A percentile compares a stretch with the other conserved stretches of the same genome.
These are phyloP conservation scores for Xylaria acuta DNA, from an alignment of 495 filamentous ascomycete species.

Conservation along the genomic window DNA sequence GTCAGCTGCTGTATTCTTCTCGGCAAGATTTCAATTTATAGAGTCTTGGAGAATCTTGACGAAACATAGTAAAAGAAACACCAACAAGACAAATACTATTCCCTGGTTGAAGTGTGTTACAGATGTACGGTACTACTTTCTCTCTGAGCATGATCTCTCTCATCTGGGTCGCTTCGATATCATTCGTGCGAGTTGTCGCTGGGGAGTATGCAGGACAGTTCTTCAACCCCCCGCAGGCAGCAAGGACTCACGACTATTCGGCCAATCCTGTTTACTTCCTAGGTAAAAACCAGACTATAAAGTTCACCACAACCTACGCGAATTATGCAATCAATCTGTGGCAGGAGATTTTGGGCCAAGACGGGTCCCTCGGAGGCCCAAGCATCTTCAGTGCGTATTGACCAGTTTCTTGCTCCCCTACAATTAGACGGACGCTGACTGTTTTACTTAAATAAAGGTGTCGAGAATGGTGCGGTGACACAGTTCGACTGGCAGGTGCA, in stretches of 20 bases:
- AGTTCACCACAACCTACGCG: slow-evolving; percentile 32
- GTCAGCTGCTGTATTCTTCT: not conserved
- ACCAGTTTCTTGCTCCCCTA: not conserved
- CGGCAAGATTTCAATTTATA: not conserved
- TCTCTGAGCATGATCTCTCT: not conserved
- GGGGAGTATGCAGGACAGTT: slow-evolving; percentile 27
- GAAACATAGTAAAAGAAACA: not conserved
- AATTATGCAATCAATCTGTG: slow-evolving; percentile 34
- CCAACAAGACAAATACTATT: not conserved
- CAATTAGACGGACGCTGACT: not conserved
- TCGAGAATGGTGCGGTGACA: slow-evolving; percentile 24
- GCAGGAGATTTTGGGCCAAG: slow-evolving; percentile 26
- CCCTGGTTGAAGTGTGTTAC: not conserved
- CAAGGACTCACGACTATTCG: slow-evolving; percentile 23
- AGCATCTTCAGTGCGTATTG: slow-evolving; percentile 28
- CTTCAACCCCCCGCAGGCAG: slow-evolving; percentile 27
- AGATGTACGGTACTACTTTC: not conserved
- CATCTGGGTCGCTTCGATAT: not conserved
- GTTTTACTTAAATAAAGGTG: not conserved
- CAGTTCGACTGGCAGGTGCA: slow-evolving; percentile 45
- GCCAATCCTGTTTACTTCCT: slow-evolving; percentile 29
- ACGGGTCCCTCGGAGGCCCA: no score
- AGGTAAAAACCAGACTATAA: slow-evolving; percentile 29
- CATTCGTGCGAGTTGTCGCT: not conserved
- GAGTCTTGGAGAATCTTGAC: not conserved